Evolutionary conservation across 2,329 filamentous ascomycete genomes (phyloP).

Genomic region (Furcasterigmium sp.): DNA sequence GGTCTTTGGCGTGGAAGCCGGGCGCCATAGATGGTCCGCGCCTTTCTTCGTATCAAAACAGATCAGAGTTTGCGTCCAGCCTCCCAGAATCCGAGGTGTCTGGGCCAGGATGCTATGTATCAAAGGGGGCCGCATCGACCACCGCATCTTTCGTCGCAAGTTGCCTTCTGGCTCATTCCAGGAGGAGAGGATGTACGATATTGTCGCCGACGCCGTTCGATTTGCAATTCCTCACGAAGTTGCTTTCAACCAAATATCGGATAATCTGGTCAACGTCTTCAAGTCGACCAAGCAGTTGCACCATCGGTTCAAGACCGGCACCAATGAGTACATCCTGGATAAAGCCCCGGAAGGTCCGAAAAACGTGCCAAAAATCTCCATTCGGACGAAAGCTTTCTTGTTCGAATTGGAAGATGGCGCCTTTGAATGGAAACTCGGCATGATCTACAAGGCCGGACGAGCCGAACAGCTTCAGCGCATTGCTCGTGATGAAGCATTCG

Average conservation of each 20-base stretch:
- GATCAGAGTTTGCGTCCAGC: conserved; percentile 79
- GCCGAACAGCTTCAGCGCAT: conserved; percentile 86
- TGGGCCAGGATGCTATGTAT: conserved; percentile 87
- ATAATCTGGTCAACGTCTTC: conserved; percentile 82
- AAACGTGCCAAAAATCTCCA: conserved; percentile 75
- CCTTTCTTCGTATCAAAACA: conserved; percentile 76
- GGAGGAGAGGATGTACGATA: conserved; percentile 78
- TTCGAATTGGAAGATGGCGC: conserved; percentile 94
- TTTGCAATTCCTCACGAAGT: conserved; percentile 88
- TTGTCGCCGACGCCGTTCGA: conserved; percentile 79
- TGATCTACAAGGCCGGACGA: conserved; percentile 86
- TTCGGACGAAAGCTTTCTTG: conserved; percentile 75
- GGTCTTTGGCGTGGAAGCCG: conserved; percentile 74
- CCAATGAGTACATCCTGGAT: conserved; percentile 80
- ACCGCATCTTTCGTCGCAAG: conserved; percentile 71
- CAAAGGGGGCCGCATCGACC: conserved; percentile 74
- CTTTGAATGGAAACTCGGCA: conserved; percentile 94
- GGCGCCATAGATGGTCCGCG: conserved; percentile 79
- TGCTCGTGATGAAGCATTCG: conserved; percentile 85
- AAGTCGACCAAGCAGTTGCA: conserved; percentile 91
- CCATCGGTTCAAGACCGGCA: conserved; percentile 83
- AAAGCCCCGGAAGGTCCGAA: conserved; percentile 86
- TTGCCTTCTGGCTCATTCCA: conserved; percentile 49
- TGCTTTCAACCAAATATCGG: conserved; percentile 83
- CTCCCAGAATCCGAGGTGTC: conserved; percentile 72